Base-by-base conservation (phyloP, 371 early-diverging fungal species). In the Rhizopus arrhizus region DNA sequence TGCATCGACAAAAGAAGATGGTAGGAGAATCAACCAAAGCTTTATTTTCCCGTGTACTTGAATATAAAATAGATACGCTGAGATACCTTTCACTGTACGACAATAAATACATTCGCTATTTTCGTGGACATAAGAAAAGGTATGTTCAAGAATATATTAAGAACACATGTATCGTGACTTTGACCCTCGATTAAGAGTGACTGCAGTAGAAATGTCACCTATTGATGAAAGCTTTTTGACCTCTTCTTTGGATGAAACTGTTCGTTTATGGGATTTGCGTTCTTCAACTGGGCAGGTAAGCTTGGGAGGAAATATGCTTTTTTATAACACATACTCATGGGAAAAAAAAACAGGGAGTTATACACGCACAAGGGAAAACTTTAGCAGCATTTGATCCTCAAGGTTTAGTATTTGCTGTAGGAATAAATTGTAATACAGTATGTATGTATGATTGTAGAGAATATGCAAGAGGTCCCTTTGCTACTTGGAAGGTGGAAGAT, bases 1-100 rank as follows among this genome's bases (percentile, higher is more conserved):
- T 74, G 90, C 95, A 29, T 95, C 96, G 0, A 95, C 96, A 38
- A 96, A 96, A 69, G 90, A 91, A 66, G 92, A 95, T 75, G 90
- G 92, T 90, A 85, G 65, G 43, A 13, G 13, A 8, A 29, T 5
- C 0, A 28, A 58, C 4, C 34, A 31, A 13, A 13, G 5, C 5
- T 43, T n/a, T 15, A 11, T 43, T 43, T 43, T 40, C 15, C 31
- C 33, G 28, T 49, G 6, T 35, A 33, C n/a, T 43, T 15, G 5
- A 43, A 43, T 5, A 13, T 5, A 13, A 13, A 13, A 13, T 70
- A 93, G 93, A 97, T 69, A 89, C 91, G 0, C 80, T 97, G 12
- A 77, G 97, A 64, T 96, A 96, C 69, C 80, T 97, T 32, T 95
- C 95, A 10, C 68, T 93, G 9, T 92, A 94, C 61, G 95, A 95